A percentile compares a stretch with the other conserved stretches of the same genome.
phyloP scores from a whole-genome alignment of 177 flowering plant genomes.

The Telopea speciosissima region DNA sequence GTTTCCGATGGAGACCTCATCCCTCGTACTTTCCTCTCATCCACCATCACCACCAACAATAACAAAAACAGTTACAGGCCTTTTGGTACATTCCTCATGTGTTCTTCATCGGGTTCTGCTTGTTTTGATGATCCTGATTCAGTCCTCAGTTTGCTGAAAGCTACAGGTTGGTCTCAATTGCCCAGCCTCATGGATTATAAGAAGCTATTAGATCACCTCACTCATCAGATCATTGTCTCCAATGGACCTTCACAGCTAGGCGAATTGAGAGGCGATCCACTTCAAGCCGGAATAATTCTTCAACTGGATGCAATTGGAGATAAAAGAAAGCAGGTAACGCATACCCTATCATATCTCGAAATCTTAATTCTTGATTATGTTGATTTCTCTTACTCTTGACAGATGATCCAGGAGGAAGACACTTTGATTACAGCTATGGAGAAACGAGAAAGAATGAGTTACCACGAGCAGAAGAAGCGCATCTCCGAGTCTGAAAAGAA shows the following conservation, averaged over 20 bases:
- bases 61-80: slow-evolving; percentile 23
- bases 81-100: slow-evolving; percentile 41
- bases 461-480: background rate
- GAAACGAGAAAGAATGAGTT: slow-evolving; percentile 5
- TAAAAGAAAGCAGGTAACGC: slow-evolving; percentile 20
- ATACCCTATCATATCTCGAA: no score
- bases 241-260: no score
- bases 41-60: background rate
- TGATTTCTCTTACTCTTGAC: no score
- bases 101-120: slow-evolving; percentile 30
- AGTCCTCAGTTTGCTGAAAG: slow-evolving; percentile 16
- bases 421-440: slow-evolving; percentile 7
- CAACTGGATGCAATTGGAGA: slow-evolving; percentile 31
- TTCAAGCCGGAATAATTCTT: slow-evolving; percentile 16
- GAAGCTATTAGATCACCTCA: slow-evolving; percentile 13
- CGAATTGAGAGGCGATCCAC: slow-evolving; percentile 3
- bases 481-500: slow-evolving; percentile 21
- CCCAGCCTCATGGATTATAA: slow-evolving; percentile 17
- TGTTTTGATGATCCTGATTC: slow-evolving; percentile 36
- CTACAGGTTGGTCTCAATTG: background rate
- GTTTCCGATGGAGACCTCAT: slow-evolving; percentile 24
- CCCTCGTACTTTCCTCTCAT: slow-evolving; percentile 17
- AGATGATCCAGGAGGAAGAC: slow-evolving; percentile 19
- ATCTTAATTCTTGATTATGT: no score
- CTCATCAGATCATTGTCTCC: slow-evolving; percentile 1